Evolutionary conservation across 176 grass and related monocot species (phyloP).

Genomic region (Phoenix roebelenii): DNA sequence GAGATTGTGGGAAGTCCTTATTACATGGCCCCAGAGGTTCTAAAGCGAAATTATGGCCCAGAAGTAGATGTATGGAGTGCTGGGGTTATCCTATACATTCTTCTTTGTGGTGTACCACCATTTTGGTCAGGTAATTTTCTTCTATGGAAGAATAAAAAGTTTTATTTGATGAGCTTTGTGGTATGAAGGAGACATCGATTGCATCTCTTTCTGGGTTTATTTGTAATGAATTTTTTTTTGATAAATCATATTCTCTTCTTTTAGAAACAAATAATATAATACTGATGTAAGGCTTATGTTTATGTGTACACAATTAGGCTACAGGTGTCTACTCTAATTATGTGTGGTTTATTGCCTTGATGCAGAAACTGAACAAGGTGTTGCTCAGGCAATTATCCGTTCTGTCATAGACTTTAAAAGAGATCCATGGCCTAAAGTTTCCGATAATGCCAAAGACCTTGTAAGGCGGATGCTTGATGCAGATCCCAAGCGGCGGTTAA

Average conservation of each 20-base stretch:
- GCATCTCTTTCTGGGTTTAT: not conserved
- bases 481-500: constrained; percentile 1
- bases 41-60: constrained; percentile 17
- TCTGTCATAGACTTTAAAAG: constrained; percentile 17
- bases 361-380: constrained; percentile 19
- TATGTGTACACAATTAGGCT: not conserved
- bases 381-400: constrained; percentile 15
- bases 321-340: not conserved
- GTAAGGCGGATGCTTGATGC: constrained; percentile 8
- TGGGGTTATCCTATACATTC: constrained; percentile 20
- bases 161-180: not conserved
- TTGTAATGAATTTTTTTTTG: not conserved
- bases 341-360: not conserved
- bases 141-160: not conserved
- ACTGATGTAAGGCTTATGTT: not conserved
- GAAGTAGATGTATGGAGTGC: constrained; percentile 23
- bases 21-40: constrained; percentile 22
- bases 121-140: constrained; percentile 14
- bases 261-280: not conserved
- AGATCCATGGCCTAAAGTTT: constrained; percentile 21
- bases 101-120: constrained; percentile 20
- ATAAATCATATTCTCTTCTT: not conserved
- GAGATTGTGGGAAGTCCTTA: constrained; percentile 22
- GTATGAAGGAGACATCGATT: too few relatives aligned
- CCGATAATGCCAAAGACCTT: constrained; percentile 19